Conservation (phyloP, 1,284 basidiomycete species). For the Xerocomus amazonicus region DNA sequence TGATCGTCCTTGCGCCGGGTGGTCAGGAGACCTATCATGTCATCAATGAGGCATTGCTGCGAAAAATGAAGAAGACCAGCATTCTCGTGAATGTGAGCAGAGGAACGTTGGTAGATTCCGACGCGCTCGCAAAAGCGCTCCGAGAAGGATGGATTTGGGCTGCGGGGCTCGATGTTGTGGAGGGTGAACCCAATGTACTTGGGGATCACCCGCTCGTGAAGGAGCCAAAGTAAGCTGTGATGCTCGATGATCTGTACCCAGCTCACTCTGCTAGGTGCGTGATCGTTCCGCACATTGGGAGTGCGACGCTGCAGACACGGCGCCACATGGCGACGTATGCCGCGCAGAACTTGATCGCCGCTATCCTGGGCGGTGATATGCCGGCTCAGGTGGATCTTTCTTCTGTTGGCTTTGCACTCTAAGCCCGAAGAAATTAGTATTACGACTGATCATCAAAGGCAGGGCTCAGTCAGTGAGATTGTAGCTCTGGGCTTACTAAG, state of each 20-base stretch:
- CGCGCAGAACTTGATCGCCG: conserved; percentile 62
- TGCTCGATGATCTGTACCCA: not conserved
- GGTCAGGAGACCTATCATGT: conserved; percentile 71
- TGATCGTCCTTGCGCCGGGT: conserved; percentile 84
- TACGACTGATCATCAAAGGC: too few relatives aligned
- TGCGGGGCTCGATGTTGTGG: conserved; percentile 91
- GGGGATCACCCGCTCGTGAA: conserved; percentile 77
- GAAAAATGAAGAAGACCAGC: conserved; percentile 79
- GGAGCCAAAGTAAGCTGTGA: conserved; percentile 59
- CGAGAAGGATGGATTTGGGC: conserved; percentile 79
- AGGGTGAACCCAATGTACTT: conserved; percentile 82
- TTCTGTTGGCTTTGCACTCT: conserved; percentile 9
- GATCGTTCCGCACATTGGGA: conserved; percentile 87
- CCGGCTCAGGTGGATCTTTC: conserved; percentile 46
- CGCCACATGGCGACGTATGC: conserved; percentile 77
- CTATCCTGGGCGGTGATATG: conserved; percentile 49
- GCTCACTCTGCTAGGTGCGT: conserved; percentile 51
- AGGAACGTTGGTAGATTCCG: conserved; percentile 84
- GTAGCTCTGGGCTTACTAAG: not conserved
- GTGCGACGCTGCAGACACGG: conserved; percentile 84
- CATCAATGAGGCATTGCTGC: conserved; percentile 69
- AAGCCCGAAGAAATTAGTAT: not conserved
- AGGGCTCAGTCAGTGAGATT: not conserved
- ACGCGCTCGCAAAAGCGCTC: conserved; percentile 82
- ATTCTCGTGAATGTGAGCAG: conserved; percentile 80